These are phyloP conservation scores for Diutina scorzettiae DNA, from an alignment of 1,139 yeast genomes.

Conservation along the genomic window DNA sequence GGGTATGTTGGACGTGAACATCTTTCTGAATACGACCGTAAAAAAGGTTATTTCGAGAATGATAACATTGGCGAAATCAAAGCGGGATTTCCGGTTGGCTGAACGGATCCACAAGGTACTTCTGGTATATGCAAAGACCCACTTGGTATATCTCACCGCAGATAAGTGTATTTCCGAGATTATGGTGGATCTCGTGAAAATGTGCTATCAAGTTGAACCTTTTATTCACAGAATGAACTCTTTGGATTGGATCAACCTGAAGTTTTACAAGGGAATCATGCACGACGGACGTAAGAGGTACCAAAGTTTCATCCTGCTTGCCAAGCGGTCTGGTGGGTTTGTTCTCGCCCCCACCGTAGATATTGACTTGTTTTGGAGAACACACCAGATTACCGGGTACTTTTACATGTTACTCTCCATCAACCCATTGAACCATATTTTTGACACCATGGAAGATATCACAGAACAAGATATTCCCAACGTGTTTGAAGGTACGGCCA, in stretches of 20 bases:
- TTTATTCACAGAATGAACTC: constrained; percentile 1
- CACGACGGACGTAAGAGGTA: constrained; percentile 2
- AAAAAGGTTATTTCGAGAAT: constrained; percentile 1
- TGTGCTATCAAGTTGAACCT: constrained; percentile 3
- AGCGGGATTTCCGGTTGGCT: background rate
- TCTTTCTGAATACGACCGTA: background rate
- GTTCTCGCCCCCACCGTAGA: constrained; percentile 2
- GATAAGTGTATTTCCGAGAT: constrained; percentile 4
- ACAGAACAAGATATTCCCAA: constrained; percentile 3
- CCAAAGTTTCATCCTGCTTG: background rate
- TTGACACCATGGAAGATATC: constrained; percentile 4
- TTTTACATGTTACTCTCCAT: constrained; percentile 3
- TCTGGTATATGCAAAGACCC: constrained; percentile 4
- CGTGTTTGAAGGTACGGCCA: constrained; percentile 4
- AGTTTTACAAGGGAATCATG: constrained; percentile 2
- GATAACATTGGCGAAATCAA: background rate
- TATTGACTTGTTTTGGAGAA: constrained; percentile 4
- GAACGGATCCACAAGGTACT: constrained; percentile 4
- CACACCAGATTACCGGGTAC: constrained; percentile 2
- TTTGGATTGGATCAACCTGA: constrained; percentile 1
- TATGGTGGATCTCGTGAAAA: constrained; percentile 4
- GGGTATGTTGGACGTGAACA: background rate
- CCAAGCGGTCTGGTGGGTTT: constrained; percentile 3
- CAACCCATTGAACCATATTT: background rate
- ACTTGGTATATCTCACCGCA: constrained; percentile 3